Evolutionary conservation across 768 basidiomycete species (phyloP).

Genomic region (Tricholoma furcatifolium): DNA sequence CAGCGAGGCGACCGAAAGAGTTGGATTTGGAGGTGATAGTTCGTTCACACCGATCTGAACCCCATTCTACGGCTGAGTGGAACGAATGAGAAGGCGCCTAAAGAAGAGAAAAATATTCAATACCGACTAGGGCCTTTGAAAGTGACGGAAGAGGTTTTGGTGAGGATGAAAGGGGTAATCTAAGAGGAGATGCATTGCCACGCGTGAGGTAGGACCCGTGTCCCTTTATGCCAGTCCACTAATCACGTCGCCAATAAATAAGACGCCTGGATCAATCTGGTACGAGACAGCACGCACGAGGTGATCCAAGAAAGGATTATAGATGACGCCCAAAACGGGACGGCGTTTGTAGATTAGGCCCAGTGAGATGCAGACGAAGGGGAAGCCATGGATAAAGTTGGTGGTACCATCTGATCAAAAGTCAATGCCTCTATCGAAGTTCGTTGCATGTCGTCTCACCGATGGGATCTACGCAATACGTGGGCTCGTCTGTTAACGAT

Average conservation of each 20-base stretch:
- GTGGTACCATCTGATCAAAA: slow-evolving; percentile 74
- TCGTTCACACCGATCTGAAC: slow-evolving; percentile 64
- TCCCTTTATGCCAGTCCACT: slow-evolving; percentile 80
- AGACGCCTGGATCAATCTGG: not conserved
- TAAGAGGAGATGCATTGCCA: slow-evolving; percentile 39
- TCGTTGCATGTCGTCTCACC: slow-evolving; percentile 40
- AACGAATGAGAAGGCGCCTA: not conserved
- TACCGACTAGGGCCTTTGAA: slow-evolving; percentile 71
- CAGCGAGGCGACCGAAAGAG: slow-evolving; percentile 76
- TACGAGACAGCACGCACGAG: slow-evolving; percentile 44
- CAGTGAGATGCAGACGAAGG: slow-evolving; percentile 87
- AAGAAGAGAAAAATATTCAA: not conserved
- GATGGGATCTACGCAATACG: slow-evolving; percentile 96
- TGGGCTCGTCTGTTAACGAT: slow-evolving; percentile 82
- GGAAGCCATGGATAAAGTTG: slow-evolving; percentile 85
- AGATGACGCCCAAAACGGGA: slow-evolving; percentile 89
- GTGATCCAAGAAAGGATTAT: slow-evolving; percentile 88
- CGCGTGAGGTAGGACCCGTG: slow-evolving; percentile 77
- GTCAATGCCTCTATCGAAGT: not conserved
- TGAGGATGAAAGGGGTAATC: slow-evolving; percentile 61
- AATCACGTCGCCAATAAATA: not conserved
- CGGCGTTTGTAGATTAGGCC: slow-evolving; percentile 81
- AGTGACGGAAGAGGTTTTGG: slow-evolving; percentile 67
- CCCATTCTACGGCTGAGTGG: slow-evolving; percentile 80
- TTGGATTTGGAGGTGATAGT: slow-evolving; percentile 56